Evolutionary conservation across 2,329 filamentous ascomycete species (phyloP).

Genomic region (Phialophora expanda): DNA sequence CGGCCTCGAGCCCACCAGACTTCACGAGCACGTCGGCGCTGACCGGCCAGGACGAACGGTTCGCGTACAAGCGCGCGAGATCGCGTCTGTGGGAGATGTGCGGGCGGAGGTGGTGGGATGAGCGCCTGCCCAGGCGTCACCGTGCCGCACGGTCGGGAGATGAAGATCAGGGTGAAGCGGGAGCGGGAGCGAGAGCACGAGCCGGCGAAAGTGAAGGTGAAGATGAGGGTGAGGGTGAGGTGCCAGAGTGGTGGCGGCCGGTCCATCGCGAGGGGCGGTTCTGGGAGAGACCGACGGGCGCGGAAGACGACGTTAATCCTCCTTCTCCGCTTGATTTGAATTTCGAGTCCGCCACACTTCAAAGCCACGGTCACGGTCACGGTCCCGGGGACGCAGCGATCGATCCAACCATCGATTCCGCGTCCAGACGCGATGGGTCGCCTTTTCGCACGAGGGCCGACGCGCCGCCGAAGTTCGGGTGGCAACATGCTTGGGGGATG

Average conservation of each 20-base stretch:
- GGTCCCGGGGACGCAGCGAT: not conserved
- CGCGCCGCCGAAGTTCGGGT: conserved; percentile 57
- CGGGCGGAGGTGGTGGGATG: conserved; percentile 71
- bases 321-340: not conserved
- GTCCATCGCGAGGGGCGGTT: conserved; percentile 66
- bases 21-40: conserved; percentile 72
- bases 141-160: conserved; percentile 45
- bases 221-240: not conserved
- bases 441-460: conserved; percentile 53
- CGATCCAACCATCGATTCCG: not conserved
- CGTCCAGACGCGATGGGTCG: conserved; percentile 53
- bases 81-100: conserved; percentile 85
- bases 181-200: not conserved
- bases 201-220: too few species aligned
- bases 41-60: conserved; percentile 80
- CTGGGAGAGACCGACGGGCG: conserved; percentile 61
- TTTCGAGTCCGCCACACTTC: not conserved
- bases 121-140: conserved; percentile 44
- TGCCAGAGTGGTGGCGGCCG: conserved; percentile 70
- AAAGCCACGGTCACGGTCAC: not conserved
- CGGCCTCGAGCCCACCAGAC: conserved; percentile 53
- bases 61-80: conserved; percentile 77
- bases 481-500: conserved; percentile 61
- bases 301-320: not conserved
- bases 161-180: not conserved